Conservation (phyloP, 2,329 filamentous ascomycete species). For the Colletotrichum chlorophyti region DNA sequence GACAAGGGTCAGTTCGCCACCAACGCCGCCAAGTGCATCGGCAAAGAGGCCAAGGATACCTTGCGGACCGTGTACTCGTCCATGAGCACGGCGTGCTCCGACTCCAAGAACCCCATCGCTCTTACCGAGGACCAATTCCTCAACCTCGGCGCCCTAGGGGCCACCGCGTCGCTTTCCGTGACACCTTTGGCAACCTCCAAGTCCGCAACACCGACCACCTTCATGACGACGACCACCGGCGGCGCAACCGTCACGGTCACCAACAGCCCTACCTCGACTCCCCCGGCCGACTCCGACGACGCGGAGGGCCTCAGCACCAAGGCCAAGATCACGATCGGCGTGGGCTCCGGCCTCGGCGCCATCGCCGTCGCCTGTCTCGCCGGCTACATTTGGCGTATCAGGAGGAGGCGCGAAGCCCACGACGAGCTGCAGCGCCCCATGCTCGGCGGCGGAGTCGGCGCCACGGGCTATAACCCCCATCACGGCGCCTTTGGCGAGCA, state of each 20-base stretch:
- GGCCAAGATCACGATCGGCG: conserved; percentile 48
- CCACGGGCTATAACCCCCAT: conserved; percentile 5
- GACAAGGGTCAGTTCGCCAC: conserved; percentile 53
- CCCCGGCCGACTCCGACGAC: background rate
- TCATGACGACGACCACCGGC: conserved; percentile 16
- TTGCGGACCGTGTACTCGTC: conserved; percentile 50
- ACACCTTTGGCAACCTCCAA: conserved; percentile 30
- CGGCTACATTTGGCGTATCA: conserved; percentile 20
- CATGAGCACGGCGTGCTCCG: conserved; percentile 50
- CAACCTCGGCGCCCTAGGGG: conserved; percentile 27
- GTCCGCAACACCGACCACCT: conserved; percentile 16
- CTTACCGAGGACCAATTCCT: conserved; percentile 51
- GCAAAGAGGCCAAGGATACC: conserved; percentile 41
- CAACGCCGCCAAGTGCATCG: conserved; percentile 54
- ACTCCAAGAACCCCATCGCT: conserved; percentile 50
- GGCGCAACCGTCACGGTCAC: conserved; percentile 22
- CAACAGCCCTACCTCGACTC: background rate
- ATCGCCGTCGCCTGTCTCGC: conserved; percentile 27
- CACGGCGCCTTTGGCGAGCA: conserved; percentile 4
- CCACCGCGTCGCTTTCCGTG: conserved; percentile 24
- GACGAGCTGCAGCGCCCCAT: conserved; percentile 27
- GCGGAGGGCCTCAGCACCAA: conserved; percentile 39
- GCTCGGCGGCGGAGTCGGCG: conserved; percentile 20
- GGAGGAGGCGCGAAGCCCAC: conserved; percentile 20
- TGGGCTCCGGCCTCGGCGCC: conserved; percentile 41